Base-by-base conservation (phyloP, 2,329 filamentous ascomycete genomes). In the Simplicillium aogashimaense region DNA sequence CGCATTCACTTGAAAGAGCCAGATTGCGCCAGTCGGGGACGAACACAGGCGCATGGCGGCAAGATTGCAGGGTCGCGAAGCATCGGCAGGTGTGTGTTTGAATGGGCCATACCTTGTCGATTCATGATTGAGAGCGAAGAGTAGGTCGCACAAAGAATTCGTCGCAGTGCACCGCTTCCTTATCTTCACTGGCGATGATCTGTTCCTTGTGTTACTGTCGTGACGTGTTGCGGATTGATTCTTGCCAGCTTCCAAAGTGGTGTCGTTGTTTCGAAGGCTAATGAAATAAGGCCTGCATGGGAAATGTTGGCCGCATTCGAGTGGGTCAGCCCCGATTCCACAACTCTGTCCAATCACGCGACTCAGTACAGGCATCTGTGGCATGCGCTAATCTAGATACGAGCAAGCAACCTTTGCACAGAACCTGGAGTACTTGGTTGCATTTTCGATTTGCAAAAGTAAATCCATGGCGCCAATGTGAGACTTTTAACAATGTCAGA, bases 91-190 rank as follows among this genome's bases (percentile, higher is more conserved):
- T 20, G 17, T 31, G 35, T 29, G 35, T 34, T 14, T 47, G 51
- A 55, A 50, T 49, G 46, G 50, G 54, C 55, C 66, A 59, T 76
- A 77, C 73, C 73, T 76, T 70, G 67, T 66, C 73, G 68, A 60
- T 76, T 76, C 73, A 77, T 77, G 56, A 59, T 67, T 60, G 55
- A 20, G 35, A n/a, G 8, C 14, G 17, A 29, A 25, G 35, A 16
- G 35, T 20, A 20, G 11, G 12, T n/a, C 35, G 20, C 16, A 37
- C 16, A 20, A n/a, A 25, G 16, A 28, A 29, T 13, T 34, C 36
- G 45, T 18, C 42, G 36, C 36, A 42, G 34, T 29, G 36, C 33
- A 37, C 30, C 38, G 39, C 40, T 36, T 35, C 14, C 6, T 25
- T 25, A 6, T 25, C 15, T 40, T 37, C 38, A 16, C 33, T 5